Evolutionary conservation across 331 rosid species (phyloP), one percentile per base, ranked within the genome.

Genomic region (Rosa hybrid): DNA sequence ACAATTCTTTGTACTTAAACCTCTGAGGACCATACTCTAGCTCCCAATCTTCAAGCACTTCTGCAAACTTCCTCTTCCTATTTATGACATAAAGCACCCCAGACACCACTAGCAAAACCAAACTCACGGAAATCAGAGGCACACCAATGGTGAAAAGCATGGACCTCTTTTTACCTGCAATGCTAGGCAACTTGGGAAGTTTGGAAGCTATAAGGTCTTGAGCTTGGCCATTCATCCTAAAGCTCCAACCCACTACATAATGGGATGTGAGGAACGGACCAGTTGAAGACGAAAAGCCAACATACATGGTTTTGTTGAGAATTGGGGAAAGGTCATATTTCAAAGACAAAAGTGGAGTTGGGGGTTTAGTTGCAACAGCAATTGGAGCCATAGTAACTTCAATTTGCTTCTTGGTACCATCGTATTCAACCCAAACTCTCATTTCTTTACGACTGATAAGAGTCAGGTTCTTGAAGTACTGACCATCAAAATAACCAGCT

Each of bases 351-450:
- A 87, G 87, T 11, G 90, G 85, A 10, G 2, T 77, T 13, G 41
- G 23, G 46, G 90, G 86, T 64, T 87, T 84, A 4, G 7, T 64
- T 64, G 30, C 46, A n/a, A 20, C 21, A 5, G 10, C 17, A 6
- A 59, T 39, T 59, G 79, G 87, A 68, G 84, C 80, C 25, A 84
- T 13, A 25, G 84, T 81, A 13, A 84, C 90, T 17, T 73, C 9
- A 13, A 82, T 63, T 53, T 23, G 76, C 65, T 73, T 76, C 34
- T 53, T 5, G 13, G n/a, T 27, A 10, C 76, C 77, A 34, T 84
- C 86, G 44, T 87, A 87, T 7, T 84, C 90, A 7, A 87, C 68
- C 90, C 90, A 87, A 53, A 79, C 86, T 77, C 63, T 76, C 79
- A 79, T 79, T 12, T 54, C 46, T 56, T 56, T 5, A 6, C 90